These are phyloP conservation scores for Blastobotrys persicus DNA, from an alignment of 1,139 yeast species.

Conservation along the genomic window DNA sequence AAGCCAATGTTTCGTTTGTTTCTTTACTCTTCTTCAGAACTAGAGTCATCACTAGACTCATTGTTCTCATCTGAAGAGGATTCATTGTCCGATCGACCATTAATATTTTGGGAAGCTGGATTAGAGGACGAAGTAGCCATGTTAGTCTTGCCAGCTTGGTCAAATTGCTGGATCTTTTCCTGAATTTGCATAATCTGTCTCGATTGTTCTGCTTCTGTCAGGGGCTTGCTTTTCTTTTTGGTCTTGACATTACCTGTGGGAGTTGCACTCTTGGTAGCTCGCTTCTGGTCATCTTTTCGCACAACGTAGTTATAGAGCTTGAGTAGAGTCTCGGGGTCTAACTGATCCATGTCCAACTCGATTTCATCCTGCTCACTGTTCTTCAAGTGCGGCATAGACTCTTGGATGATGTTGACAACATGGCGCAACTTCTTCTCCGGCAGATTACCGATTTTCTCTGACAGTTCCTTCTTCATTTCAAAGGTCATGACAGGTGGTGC, in stretches of 20 bases:
- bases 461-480: conserved; percentile 94
- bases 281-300: conserved; percentile 46
- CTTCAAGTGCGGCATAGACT: conserved; percentile 76
- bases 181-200: conserved; percentile 83
- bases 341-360: conserved; percentile 92
- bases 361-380: conserved; percentile 78
- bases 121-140: conserved; percentile 12
- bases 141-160: conserved; percentile 28
- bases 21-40: conserved; percentile 25
- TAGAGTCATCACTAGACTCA: conserved; percentile 26
- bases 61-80: conserved; percentile 14
- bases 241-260: conserved; percentile 29
- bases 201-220: conserved; percentile 66
- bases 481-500: conserved; percentile 51
- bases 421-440: conserved; percentile 81
- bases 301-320: conserved; percentile 80
- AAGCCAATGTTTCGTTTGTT: not conserved
- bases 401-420: conserved; percentile 81
- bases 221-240: conserved; percentile 53
- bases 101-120: conserved; percentile 8
- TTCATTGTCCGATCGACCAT: conserved; percentile 16
- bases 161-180: conserved; percentile 77
- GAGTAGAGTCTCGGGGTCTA: conserved; percentile 79
- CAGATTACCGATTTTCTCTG: conserved; percentile 72
- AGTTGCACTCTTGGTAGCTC: conserved; percentile 33